These are phyloP conservation scores for Astrocystis sublimbata DNA, from an alignment of 495 filamentous ascomycete species.

Conservation along the genomic window DNA sequence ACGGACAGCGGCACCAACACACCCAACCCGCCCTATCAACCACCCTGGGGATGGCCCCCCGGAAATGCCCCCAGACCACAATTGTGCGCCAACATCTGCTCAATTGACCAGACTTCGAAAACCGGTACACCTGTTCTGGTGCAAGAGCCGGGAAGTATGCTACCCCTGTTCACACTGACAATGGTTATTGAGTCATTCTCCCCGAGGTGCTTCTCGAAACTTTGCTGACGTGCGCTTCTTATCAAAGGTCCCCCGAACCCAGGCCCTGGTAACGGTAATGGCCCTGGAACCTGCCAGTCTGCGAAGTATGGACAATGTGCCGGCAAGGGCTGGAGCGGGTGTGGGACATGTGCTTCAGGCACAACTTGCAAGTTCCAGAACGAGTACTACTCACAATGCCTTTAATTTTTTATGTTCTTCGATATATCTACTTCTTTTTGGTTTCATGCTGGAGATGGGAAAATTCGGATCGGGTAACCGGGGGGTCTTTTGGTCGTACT, in stretches of 20 bases:
- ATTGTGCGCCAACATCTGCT: constrained; percentile 46
- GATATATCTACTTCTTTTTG: neutral
- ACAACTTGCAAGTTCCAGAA: constrained; percentile 38
- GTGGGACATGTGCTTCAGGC: constrained; percentile 37
- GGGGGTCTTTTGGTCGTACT: neutral
- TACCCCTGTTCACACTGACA: too few species aligned
- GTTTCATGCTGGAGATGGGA: neutral
- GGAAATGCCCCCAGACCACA: constrained; percentile 20
- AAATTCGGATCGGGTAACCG: neutral
- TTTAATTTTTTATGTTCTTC: constrained; percentile 15
- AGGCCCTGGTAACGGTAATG: neutral
- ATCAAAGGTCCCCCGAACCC: constrained; percentile 1
- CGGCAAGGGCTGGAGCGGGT: constrained; percentile 43
- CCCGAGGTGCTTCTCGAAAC: neutral
- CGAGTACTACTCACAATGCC: constrained; percentile 45
- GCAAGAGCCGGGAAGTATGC: constrained; percentile 33
- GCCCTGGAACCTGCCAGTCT: constrained; percentile 23
- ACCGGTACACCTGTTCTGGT: constrained; percentile 47
- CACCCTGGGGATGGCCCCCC: constrained; percentile 13
- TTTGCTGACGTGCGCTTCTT: neutral
- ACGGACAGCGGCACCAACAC: constrained; percentile 28
- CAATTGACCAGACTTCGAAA: constrained; percentile 49
- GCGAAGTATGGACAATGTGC: constrained; percentile 49
- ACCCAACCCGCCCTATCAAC: neutral
- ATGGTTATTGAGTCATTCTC: neutral